Evolutionary conservation across 306 rosid genomes (phyloP), one percentile per base, ranked within the genome.

Genomic region (Ceratonia siliqua): DNA sequence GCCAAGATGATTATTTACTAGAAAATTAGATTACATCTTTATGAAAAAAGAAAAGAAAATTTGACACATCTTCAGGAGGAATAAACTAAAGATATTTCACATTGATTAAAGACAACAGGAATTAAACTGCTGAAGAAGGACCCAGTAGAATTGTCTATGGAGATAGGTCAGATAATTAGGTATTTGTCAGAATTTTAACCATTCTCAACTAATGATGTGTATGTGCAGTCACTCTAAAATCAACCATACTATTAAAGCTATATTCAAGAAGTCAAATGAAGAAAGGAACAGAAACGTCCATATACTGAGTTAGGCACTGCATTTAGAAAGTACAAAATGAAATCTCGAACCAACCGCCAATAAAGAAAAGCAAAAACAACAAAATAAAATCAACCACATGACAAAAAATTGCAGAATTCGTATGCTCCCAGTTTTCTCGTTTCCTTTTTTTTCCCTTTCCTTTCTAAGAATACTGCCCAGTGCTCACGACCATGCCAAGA

Each of bases 321-420:
- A 70, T 39, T 74, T 8, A 53, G 46, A 81, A 43, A 63, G 49
- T 5, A 68, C 45, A 75, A 64, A 81, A 9, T 25, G 41, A 53
- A 61, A 52, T 74, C 76, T 41, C 36, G 50, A 61, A 13, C 46
- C 74, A 76, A 54, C 6, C 56, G 69, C 5, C 33, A 25, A 27
- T 33, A 59, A 54, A 62, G 6, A 74, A 80, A 55, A 59, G 1
- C 33, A 80, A 76, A 43, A 77, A 43, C 6, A 59, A 46, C 17
- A 74, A n/a, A 30, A 62, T 15, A 76, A 54, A 66, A 62, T 27
- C 42, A 24, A 1, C 35, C 12, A 7, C 24, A 30, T 22, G 1
- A 17, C 32, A 48, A 15, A 66, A 49, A 55, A 28, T 46, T 66
- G 32, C 36, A 48, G 61, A 70, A 25, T 66, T 76, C 11, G 0